phyloP scores from a whole-genome alignment of 495 filamentous ascomycete genomes.

The Penicillium nucicola region DNA sequence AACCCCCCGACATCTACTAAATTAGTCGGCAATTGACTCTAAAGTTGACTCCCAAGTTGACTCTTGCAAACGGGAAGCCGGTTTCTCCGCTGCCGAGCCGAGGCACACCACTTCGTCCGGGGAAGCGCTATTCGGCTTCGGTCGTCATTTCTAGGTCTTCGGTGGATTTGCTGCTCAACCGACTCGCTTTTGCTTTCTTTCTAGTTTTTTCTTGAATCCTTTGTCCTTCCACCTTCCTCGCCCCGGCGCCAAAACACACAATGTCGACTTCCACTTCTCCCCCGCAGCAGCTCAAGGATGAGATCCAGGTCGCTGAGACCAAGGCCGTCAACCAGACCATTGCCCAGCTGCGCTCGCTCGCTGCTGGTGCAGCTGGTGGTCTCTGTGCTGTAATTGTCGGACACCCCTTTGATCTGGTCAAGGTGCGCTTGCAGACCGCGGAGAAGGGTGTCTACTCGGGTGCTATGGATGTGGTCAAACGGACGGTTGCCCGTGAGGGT shows the following conservation, averaged over 20 bases:
- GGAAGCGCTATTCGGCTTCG: constrained; percentile 18
- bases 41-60: too few species aligned
- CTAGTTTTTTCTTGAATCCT: background rate
- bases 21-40: too few species aligned
- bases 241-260: constrained; percentile 11
- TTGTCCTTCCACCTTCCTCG: constrained; percentile 1
- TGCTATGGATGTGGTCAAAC: constrained; percentile 88
- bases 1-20: too few species aligned
- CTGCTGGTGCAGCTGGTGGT: constrained; percentile 88
- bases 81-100: constrained; percentile 32
- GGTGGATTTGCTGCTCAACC: constrained; percentile 1
- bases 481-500: constrained; percentile 84
- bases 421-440: constrained; percentile 94
- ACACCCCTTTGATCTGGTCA: constrained; percentile 96
- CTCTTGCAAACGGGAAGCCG: background rate
- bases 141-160: constrained; percentile 6
- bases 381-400: constrained; percentile 90
- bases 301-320: constrained; percentile 28
- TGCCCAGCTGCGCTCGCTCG: constrained; percentile 69
- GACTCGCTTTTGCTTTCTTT: background rate
- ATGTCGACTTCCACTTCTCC: constrained; percentile 34
- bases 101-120: constrained; percentile 22
- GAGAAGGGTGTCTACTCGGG: constrained; percentile 88
- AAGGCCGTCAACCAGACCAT: constrained; percentile 45
- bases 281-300: constrained; percentile 32